Base-by-base conservation (phyloP, 768 basidiomycete species). In the Mycena alexandri region DNA sequence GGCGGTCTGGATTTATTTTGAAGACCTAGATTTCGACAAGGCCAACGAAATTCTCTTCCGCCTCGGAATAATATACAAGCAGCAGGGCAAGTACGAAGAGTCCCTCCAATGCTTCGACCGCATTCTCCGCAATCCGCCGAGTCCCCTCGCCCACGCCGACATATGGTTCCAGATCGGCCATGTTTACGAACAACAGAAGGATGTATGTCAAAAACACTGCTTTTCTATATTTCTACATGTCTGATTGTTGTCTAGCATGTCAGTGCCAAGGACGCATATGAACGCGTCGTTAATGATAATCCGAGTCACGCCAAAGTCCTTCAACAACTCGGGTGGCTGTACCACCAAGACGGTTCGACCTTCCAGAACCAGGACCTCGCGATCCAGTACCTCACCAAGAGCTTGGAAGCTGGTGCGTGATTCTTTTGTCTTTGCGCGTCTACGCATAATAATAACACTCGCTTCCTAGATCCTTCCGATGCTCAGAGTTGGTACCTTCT, bases 121-220 rank as follows among this genome's bases (percentile, higher is more conserved):
- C 76, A 99, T 99, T 70, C 90, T 99, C 59, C 93, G 93, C 68
- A 96, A 94, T 75, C 98, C 98, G 4, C 98, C 97, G 38, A 92
- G 90, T 70, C 98, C 98, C 2, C 90, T 99, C 36, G 97, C 96
- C 17, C 93, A 96, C 73, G 93, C 95, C 62, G 98, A 99, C 73
- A 99, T 99, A 70, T 99, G 96, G 96, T 99, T 99, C 89, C 98
- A 99, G 81, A 98, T 99, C 67, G 98, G 98, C 3, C 98, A 99
- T 75, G 97, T 99, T 21, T 95, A 94, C 74, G 98, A 99, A 79
- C 96, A 98, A 76, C 94, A 97, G 79, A 93, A 95, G 80, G 96
- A 99, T 77, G 96, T 96, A 77, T 79, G 82, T 79, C n/a, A 51
- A n/a, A 14, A 22, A 14, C n/a, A 16, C 54, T 46, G 14, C 38